A percentile compares a stretch with the other conserved stretches of the same genome.
Conservation (phyloP, 768 basidiomycete genomes). For the Multifurca ochricompacta region DNA sequence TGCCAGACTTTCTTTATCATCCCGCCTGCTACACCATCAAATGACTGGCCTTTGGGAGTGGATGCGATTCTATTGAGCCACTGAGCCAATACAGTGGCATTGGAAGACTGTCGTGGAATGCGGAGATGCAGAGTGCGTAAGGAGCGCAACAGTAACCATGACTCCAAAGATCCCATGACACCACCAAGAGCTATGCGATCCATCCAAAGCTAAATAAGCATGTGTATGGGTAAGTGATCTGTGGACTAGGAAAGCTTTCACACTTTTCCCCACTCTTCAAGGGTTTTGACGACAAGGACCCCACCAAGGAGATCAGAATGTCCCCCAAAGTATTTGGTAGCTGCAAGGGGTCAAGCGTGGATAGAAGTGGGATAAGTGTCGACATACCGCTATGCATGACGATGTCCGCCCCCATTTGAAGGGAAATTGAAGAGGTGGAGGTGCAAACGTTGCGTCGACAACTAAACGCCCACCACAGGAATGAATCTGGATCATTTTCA, state of each 20-base stretch:
- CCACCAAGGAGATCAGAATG: slow-evolving; percentile 80
- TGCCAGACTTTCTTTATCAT: slow-evolving; percentile 64
- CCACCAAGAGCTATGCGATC: slow-evolving; percentile 58
- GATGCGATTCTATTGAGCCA: slow-evolving; percentile 55
- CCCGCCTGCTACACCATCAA: slow-evolving; percentile 65
- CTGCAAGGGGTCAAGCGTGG: slow-evolving; percentile 28
- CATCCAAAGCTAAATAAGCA: slow-evolving; percentile 44
- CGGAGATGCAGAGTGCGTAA: slow-evolving; percentile 78
- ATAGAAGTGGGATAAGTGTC: neutral
- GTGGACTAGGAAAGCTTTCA: slow-evolving; percentile 10
- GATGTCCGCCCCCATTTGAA: slow-evolving; percentile 77
- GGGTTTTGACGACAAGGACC: slow-evolving; percentile 59
- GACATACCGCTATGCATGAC: slow-evolving; percentile 52
- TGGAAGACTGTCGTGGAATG: slow-evolving; percentile 67
- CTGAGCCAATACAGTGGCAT: slow-evolving; percentile 59
- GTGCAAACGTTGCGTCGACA: slow-evolving; percentile 83
- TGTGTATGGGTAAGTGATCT: neutral
- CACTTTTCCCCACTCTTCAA: slow-evolving; percentile 59
- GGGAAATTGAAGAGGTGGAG: slow-evolving; percentile 83
- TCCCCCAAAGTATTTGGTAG: slow-evolving; percentile 81
- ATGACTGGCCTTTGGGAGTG: slow-evolving; percentile 41
- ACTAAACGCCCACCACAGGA: slow-evolving; percentile 63
- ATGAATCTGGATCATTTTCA: slow-evolving; percentile 34
- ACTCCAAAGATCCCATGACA: slow-evolving; percentile 70
- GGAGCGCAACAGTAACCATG: slow-evolving; percentile 79